A percentile compares a stretch with the other conserved stretches of the same genome.
Conservation (phyloP, 768 basidiomycete genomes). For the Pleurotus djamor region DNA sequence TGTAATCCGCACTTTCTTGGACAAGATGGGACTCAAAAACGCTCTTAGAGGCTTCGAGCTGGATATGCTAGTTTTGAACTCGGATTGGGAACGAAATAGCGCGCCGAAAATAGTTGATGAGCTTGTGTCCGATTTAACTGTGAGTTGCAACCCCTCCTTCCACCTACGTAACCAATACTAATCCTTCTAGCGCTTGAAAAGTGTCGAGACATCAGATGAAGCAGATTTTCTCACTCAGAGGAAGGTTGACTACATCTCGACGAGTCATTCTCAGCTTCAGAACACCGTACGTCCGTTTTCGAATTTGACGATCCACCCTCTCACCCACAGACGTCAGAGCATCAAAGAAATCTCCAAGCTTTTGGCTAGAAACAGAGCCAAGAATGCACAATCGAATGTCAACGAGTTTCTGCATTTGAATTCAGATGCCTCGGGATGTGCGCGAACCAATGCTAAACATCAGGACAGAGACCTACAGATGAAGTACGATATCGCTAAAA, state of each 20-base stretch:
- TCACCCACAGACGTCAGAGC: constrained; percentile 34
- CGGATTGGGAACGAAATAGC: constrained; percentile 58
- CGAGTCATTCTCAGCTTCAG: constrained; percentile 49
- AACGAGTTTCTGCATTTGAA: constrained; percentile 60
- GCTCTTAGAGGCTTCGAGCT: constrained; percentile 60
- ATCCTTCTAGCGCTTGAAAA: constrained; percentile 4
- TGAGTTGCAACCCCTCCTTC: constrained; percentile 23
- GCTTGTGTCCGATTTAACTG: constrained; percentile 49
- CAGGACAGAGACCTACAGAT: constrained; percentile 77
- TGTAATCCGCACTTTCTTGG: constrained; percentile 51
- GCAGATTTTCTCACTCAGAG: constrained; percentile 55
- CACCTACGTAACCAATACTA: background rate
- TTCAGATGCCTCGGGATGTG: constrained; percentile 50
- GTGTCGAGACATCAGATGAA: constrained; percentile 7
- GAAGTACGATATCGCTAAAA: constrained; percentile 87
- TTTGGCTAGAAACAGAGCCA: constrained; percentile 66
- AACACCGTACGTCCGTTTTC: constrained; percentile 46
- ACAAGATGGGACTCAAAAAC: constrained; percentile 53
- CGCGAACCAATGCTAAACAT: constrained; percentile 69
- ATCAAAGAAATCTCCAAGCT: constrained; percentile 73
- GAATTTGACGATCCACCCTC: background rate
- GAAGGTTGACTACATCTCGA: constrained; percentile 62
- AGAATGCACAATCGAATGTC: constrained; percentile 76
- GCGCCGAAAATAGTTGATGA: constrained; percentile 54
- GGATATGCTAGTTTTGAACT: constrained; percentile 72